A percentile compares a stretch with the other conserved stretches of the same genome.
These are phyloP conservation scores for Amylocystis lapponica DNA, from an alignment of 768 basidiomycete species.

Conservation along the genomic window DNA sequence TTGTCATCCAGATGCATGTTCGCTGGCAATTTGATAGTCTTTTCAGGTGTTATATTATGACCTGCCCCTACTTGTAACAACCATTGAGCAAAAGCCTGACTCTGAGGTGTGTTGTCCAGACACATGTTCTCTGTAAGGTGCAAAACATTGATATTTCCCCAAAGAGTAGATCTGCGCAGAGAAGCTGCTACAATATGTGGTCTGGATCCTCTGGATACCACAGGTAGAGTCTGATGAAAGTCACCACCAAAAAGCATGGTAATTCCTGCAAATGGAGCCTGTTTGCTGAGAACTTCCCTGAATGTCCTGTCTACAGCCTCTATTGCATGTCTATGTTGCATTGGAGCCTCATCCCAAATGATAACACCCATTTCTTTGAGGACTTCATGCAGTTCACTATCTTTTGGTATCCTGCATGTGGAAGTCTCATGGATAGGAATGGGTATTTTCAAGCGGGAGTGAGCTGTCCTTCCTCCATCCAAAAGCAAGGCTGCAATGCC, in stretches of 20 bases:
- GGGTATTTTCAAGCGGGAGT: conserved; percentile 45
- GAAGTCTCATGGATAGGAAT: conserved; percentile 27
- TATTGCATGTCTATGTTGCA: conserved; percentile 30
- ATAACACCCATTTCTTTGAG: conserved; percentile 27
- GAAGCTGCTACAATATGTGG: conserved; percentile 33
- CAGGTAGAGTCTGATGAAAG: conserved; percentile 42
- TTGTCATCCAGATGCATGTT: not conserved
- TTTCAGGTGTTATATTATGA: not conserved
- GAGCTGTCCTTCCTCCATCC: conserved; percentile 38
- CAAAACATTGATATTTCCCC: conserved; percentile 1
- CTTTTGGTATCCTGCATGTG: conserved; percentile 27
- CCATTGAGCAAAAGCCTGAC: conserved; percentile 8
- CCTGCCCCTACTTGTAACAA: conserved; percentile 13
- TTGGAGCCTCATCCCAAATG: conserved; percentile 41
- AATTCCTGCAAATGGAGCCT: conserved; percentile 38
- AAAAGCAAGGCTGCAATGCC: conserved; percentile 43
- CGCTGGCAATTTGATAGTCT: conserved; percentile 1
- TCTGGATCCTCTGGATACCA: conserved; percentile 31
- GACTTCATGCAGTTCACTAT: conserved; percentile 26
- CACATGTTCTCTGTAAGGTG: conserved; percentile 1
- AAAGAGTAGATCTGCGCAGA: too few relatives aligned
- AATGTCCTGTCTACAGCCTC: conserved; percentile 38
- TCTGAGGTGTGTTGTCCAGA: not conserved
- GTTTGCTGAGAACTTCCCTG: conserved; percentile 25
- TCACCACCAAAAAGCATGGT: conserved; percentile 44